These are phyloP conservation scores for Boletellus deceptivus DNA, from an alignment of 1,284 basidiomycete genomes.

Conservation along the genomic window DNA sequence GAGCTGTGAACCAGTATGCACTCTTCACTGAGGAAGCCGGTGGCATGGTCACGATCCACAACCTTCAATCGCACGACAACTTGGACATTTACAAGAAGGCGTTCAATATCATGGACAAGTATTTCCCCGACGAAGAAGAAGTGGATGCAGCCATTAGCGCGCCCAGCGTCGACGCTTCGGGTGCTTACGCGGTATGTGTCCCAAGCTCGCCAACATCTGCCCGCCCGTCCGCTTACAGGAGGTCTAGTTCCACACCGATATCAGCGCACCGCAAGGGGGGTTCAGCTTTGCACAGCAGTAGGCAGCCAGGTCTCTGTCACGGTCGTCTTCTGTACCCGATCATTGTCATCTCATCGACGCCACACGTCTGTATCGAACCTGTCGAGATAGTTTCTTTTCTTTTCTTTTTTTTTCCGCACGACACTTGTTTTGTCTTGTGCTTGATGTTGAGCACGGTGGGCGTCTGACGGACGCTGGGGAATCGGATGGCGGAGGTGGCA, in stretches of 20 bases:
- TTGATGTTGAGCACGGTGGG: conserved; percentile 27
- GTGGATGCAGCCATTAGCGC: conserved; percentile 77
- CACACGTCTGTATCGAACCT: conserved; percentile 11
- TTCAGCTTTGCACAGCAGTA: conserved; percentile 80
- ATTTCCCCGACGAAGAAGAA: conserved; percentile 87
- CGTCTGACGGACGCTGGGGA: conserved; percentile 36
- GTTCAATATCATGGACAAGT: conserved; percentile 99
- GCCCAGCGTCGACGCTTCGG: conserved; percentile 83
- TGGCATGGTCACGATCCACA: conserved; percentile 98
- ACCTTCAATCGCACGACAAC: conserved; percentile 99
- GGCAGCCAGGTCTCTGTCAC: conserved; percentile 9
- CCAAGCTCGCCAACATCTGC: conserved; percentile 5
- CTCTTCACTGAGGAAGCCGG: conserved; percentile 96
- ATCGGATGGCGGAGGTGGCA: conserved; percentile 14
- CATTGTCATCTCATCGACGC: conserved; percentile 19
- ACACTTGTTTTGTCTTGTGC: conserved; percentile 13
- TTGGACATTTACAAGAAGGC: conserved; percentile 99
- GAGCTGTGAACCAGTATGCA: conserved; percentile 91
- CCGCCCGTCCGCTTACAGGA: conserved; percentile 9
- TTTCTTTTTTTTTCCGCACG: conserved; percentile 12
- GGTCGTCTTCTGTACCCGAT: conserved; percentile 8
- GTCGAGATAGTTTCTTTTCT: conserved; percentile 13
- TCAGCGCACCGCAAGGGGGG: conserved; percentile 87
- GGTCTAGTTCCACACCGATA: conserved; percentile 72
- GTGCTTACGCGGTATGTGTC: conserved; percentile 78